A percentile compares a stretch with the other conserved stretches of the same genome.
These are phyloP conservation scores for Geotrichum phurueaensis DNA, from an alignment of 1,139 yeast genomes.

Conservation along the genomic window DNA sequence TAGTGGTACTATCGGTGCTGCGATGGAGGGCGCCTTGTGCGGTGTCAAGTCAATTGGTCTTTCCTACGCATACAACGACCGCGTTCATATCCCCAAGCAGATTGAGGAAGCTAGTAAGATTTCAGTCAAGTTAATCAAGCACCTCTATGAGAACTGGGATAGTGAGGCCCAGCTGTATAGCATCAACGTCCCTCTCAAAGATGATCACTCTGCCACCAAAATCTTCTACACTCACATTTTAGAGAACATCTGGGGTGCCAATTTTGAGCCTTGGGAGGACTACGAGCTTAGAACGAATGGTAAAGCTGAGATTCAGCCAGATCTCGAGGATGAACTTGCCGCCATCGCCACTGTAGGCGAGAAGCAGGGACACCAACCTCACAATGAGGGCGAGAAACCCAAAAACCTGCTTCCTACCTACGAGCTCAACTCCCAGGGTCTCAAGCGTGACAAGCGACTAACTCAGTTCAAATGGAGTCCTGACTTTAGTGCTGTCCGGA, in stretches of 20 bases:
- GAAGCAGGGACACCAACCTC: slow-evolving; percentile 1
- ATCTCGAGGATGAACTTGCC: slow-evolving; percentile 14
- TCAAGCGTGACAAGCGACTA: slow-evolving; percentile 17
- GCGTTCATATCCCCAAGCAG: slow-evolving; percentile 48
- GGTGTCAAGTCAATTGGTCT: slow-evolving; percentile 72
- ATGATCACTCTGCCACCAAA: slow-evolving; percentile 49
- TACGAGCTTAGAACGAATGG: slow-evolving; percentile 11
- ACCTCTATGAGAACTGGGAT: slow-evolving; percentile 56
- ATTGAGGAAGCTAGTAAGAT: slow-evolving; percentile 63
- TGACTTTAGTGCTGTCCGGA: slow-evolving; percentile 63
- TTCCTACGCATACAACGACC: slow-evolving; percentile 66
- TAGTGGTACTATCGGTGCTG: slow-evolving; percentile 97
- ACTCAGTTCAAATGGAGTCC: slow-evolving; percentile 72
- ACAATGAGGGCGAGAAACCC: slow-evolving; percentile 10
- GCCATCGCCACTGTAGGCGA: slow-evolving; percentile 14
- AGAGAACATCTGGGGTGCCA: slow-evolving; percentile 71
- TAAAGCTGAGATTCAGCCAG: slow-evolving; percentile 1
- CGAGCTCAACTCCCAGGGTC: slow-evolving; percentile 12
- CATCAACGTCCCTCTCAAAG: slow-evolving; percentile 73
- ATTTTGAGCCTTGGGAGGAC: slow-evolving; percentile 37
- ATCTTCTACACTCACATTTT: slow-evolving; percentile 70
- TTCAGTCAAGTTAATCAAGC: slow-evolving; percentile 55
- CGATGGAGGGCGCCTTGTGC: slow-evolving; percentile 86
- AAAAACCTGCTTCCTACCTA: slow-evolving; percentile 12
- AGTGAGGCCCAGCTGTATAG: slow-evolving; percentile 62